Evolutionary conservation across 2,329 filamentous ascomycete species (phyloP).

Genomic region (Endoconidiophora polonica): DNA sequence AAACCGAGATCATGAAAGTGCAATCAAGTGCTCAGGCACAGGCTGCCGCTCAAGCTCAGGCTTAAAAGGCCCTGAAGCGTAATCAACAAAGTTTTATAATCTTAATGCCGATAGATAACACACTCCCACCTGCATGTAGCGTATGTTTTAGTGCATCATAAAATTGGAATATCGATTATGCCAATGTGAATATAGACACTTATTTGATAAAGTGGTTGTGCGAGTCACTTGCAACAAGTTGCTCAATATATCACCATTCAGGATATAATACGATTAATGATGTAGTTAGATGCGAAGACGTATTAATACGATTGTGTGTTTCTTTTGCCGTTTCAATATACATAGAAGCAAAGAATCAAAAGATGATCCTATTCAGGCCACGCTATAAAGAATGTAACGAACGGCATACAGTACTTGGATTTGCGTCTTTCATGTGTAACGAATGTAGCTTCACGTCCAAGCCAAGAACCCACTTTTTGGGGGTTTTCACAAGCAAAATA

Average conservation of each 20-base stretch:
- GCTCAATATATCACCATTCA: neutral
- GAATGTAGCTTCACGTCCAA: no score
- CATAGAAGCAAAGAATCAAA: no score
- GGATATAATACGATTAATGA: neutral
- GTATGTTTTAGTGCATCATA: no score
- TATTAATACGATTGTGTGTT: neutral
- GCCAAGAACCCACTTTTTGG: no score
- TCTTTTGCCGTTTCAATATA: neutral
- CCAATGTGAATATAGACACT: no score
- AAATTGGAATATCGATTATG: no score
- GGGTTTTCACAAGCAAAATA: no score
- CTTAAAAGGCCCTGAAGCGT: neutral
- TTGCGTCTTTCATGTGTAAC: no score
- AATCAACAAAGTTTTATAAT: neutral
- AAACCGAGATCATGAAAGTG: constrained; percentile 40
- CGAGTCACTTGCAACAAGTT: neutral
- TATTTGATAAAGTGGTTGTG: neutral
- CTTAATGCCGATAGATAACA: constrained; percentile 1
- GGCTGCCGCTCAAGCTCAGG: constrained; percentile 9
- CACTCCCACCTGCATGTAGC: neutral
- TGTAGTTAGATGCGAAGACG: neutral
- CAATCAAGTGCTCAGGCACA: constrained; percentile 32
- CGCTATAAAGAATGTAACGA: no score
- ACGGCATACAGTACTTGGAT: no score
- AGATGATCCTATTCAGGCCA: no score